Conservation (phyloP, 441 rosid genomes). For the Mallotus repandus region DNA sequence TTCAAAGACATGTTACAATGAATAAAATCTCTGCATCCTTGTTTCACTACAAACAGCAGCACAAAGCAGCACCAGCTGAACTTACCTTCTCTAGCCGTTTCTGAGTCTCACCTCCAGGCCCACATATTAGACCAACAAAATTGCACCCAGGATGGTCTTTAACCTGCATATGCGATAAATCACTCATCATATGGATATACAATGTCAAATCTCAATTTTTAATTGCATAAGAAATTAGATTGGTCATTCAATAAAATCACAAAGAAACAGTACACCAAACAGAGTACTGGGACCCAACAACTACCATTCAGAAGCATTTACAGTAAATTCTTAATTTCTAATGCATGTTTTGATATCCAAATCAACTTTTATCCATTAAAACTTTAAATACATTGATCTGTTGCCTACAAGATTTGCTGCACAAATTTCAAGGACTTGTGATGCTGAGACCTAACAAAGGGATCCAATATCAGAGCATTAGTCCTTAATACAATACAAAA, state of each 20-base stretch:
- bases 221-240: background rate
- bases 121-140: slow-evolving; percentile 69
- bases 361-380: background rate
- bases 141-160: slow-evolving; percentile 70
- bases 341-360: background rate
- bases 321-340: slow-evolving; percentile 1
- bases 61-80: slow-evolving; percentile 3
- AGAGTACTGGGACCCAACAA: background rate
- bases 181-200: slow-evolving; percentile 1
- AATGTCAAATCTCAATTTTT: background rate
- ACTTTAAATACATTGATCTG: background rate
- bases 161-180: slow-evolving; percentile 45
- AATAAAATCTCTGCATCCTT: background rate
- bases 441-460: background rate
- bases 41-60: background rate
- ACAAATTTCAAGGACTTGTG: background rate
- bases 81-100: slow-evolving; percentile 74
- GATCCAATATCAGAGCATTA: background rate
- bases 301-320: slow-evolving; percentile 16
- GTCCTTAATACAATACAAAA: background rate
- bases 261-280: background rate
- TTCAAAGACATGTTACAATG: background rate
- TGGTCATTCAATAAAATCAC: background rate
- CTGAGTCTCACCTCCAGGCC: slow-evolving; percentile 76
- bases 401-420: background rate